Conservation (phyloP, 2,329 filamentous ascomycete species). For the Xylariomycetidae sp. region DNA sequence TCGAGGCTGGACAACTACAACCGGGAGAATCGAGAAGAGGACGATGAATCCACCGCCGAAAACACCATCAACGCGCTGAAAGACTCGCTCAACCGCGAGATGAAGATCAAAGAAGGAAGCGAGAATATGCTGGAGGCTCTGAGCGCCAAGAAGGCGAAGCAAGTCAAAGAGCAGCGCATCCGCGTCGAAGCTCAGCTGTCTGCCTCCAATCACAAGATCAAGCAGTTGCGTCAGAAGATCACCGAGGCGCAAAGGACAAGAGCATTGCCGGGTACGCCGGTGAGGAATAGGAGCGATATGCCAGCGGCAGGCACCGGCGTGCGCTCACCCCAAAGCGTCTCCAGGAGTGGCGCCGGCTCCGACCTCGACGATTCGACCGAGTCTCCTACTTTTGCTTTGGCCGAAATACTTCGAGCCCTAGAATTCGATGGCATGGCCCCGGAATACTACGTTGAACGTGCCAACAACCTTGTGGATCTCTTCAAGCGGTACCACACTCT, state of each 20-base stretch:
- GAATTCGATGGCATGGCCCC: constrained; percentile 82
- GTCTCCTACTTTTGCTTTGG: constrained; percentile 84
- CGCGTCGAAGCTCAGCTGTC: constrained; percentile 84
- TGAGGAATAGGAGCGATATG: constrained; percentile 44
- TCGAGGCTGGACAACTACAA: constrained; percentile 47
- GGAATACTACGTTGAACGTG: constrained; percentile 91
- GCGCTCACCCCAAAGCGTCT: constrained; percentile 52
- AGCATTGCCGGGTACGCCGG: constrained; percentile 43
- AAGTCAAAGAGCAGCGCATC: constrained; percentile 77
- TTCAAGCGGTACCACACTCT: constrained; percentile 89
- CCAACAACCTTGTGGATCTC: constrained; percentile 90
- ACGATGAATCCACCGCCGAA: constrained; percentile 54
- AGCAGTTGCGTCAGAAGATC: constrained; percentile 54
- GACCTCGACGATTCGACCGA: constrained; percentile 66
- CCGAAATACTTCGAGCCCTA: constrained; percentile 83
- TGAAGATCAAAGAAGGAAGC: constrained; percentile 96
- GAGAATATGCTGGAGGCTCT: constrained; percentile 96
- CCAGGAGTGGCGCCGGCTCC: constrained; percentile 50
- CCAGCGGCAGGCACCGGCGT: constrained; percentile 39
- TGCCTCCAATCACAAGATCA: constrained; percentile 72
- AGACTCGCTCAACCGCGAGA: constrained; percentile 86
- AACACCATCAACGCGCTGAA: constrained; percentile 69
- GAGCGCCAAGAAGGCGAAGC: constrained; percentile 91
- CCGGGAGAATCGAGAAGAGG: constrained; percentile 57
- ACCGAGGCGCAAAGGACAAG: constrained; percentile 51